A percentile compares a stretch with the other conserved stretches of the same genome.
Evolutionary conservation across 495 filamentous ascomycete species (phyloP).

Genomic region (Penicillium simplicissimum): DNA sequence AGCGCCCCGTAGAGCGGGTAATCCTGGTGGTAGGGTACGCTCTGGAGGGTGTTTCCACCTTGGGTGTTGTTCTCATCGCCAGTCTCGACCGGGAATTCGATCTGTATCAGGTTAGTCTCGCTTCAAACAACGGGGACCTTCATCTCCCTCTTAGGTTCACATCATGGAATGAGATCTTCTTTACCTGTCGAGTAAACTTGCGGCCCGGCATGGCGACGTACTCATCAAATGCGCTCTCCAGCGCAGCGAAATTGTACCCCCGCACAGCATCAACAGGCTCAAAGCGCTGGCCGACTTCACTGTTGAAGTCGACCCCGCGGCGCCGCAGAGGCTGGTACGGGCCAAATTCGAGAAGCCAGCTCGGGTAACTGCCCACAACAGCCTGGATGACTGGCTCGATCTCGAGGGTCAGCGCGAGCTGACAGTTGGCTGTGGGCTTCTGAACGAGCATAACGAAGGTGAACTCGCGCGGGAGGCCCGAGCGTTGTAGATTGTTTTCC

Average conservation of each 20-base stretch:
- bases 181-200: constrained; percentile 33
- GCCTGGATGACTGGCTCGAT: constrained; percentile 44
- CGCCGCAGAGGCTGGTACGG: constrained; percentile 33
- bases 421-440: constrained; percentile 37
- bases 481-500: constrained; percentile 51
- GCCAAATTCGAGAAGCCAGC: constrained; percentile 30
- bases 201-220: constrained; percentile 47
- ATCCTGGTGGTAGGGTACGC: neutral
- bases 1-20: neutral
- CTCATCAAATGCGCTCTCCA: constrained; percentile 43
- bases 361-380: constrained; percentile 36
- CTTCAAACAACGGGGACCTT: neutral
- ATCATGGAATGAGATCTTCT: constrained; percentile 7
- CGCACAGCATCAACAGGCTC: constrained; percentile 26
- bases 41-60: neutral
- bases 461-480: constrained; percentile 56
- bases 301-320: constrained; percentile 35
- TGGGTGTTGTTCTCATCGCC: neutral
- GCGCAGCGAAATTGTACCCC: constrained; percentile 44
- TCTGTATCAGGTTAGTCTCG: constrained; percentile 12
- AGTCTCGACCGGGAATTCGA: constrained; percentile 17
- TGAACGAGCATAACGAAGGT: constrained; percentile 55
- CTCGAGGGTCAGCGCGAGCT: constrained; percentile 33
- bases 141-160: neutral
- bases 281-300: constrained; percentile 43